phyloP scores from a whole-genome alignment of 1,139 yeast species.

The Kodamaea plutei region DNA sequence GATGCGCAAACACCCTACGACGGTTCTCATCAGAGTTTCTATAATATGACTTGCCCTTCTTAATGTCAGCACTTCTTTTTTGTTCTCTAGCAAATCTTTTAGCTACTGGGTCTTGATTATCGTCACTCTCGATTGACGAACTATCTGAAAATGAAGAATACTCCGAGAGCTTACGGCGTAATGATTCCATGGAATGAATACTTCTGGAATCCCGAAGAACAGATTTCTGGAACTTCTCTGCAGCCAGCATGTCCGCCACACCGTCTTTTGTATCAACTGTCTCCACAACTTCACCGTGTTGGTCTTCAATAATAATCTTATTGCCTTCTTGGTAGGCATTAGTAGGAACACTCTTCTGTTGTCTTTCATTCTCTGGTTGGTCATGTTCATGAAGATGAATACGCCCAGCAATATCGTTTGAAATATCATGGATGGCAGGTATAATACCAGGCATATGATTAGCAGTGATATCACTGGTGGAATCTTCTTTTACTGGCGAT shows the following conservation, averaged over 20 bases:
- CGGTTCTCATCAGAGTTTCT: conserved; percentile 30
- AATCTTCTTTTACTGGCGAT: conserved; percentile 10
- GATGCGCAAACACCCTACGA: conserved; percentile 42
- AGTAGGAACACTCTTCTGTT: conserved; percentile 17
- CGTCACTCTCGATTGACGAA: conserved; percentile 14
- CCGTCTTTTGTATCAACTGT: conserved; percentile 14
- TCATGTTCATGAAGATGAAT: conserved; percentile 2
- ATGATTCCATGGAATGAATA: conserved; percentile 40
- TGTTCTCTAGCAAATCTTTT: conserved; percentile 7
- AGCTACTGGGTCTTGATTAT: conserved; percentile 5
- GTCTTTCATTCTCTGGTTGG: not conserved
- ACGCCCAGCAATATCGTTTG: conserved; percentile 1
- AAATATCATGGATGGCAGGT: conserved; percentile 3
- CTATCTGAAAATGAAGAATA: conserved; percentile 20
- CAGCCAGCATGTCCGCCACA: conserved; percentile 1
- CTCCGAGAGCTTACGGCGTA: conserved; percentile 34
- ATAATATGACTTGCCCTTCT: conserved; percentile 21
- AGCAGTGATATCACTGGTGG: conserved; percentile 10
- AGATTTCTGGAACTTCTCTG: conserved; percentile 4
- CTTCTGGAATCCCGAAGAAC: conserved; percentile 20
- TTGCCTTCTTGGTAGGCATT: conserved; percentile 74
- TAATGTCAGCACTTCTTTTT: conserved; percentile 11
- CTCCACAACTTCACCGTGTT: conserved; percentile 71
- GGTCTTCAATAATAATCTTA: conserved; percentile 71
- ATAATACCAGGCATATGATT: too few relatives aligned